These are phyloP conservation scores for Beauveria sp. DNA, from an alignment of 2,329 filamentous ascomycete species.

Conservation along the genomic window DNA sequence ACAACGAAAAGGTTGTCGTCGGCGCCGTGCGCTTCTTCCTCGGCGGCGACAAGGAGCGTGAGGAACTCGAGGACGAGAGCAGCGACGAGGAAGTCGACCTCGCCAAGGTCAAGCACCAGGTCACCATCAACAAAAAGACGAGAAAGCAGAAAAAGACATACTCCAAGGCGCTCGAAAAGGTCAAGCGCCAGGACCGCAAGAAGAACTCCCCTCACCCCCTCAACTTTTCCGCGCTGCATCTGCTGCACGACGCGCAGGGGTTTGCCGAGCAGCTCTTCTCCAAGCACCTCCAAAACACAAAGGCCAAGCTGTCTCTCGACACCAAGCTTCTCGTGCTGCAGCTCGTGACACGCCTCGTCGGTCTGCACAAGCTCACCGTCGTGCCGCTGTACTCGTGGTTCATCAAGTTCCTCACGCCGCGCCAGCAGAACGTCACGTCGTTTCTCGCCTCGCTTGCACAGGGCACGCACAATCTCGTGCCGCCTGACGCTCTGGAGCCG, in stretches of 20 bases:
- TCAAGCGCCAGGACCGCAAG: conserved; percentile 78
- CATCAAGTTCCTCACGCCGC: conserved; percentile 81
- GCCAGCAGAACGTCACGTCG: conserved; percentile 83
- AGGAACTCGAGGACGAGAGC: conserved; percentile 84
- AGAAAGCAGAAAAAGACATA: conserved; percentile 77
- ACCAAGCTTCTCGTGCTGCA: conserved; percentile 86
- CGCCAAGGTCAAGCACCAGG: conserved; percentile 72
- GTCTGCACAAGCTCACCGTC: conserved; percentile 84
- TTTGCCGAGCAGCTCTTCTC: conserved; percentile 86
- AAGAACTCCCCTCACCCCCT: conserved; percentile 80
- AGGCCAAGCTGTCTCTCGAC: conserved; percentile 77
- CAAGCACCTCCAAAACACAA: conserved; percentile 83
- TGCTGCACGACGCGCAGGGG: conserved; percentile 88
- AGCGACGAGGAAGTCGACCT: conserved; percentile 77
- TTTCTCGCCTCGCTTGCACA: conserved; percentile 91
- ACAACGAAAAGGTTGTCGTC: conserved; percentile 87
- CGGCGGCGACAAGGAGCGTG: conserved; percentile 89
- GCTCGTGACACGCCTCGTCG: conserved; percentile 82
- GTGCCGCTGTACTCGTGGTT: conserved; percentile 94
- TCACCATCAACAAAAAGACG: conserved; percentile 91
- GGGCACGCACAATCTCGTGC: conserved; percentile 82
- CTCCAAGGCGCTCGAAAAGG: conserved; percentile 71
- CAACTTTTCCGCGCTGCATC: conserved; percentile 92
- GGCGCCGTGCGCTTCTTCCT: conserved; percentile 91
- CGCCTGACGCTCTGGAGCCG: conserved; percentile 85